phyloP scores from a whole-genome alignment of 2,329 filamentous ascomycete genomes.

The Penicillium sp. region DNA sequence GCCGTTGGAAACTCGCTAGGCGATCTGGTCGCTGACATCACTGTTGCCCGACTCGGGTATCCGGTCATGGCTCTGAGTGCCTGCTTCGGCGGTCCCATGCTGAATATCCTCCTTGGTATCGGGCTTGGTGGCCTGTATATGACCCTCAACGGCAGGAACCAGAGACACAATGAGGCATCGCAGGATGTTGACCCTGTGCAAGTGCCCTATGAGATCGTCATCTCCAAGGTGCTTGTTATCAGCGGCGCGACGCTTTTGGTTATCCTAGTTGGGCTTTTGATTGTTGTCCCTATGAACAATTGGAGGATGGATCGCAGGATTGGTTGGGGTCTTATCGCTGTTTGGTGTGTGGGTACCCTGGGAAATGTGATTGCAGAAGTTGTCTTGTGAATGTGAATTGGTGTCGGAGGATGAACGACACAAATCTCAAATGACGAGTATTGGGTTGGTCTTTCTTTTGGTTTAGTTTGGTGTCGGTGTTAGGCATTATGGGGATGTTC shows the following conservation, averaged over 20 bases:
- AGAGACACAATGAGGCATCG: conserved; percentile 8
- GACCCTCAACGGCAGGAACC: conserved; percentile 51
- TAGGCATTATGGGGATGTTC: neutral
- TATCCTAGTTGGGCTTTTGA: conserved; percentile 67
- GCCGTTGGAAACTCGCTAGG: conserved; percentile 92
- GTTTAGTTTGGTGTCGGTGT: neutral
- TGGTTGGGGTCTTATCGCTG: conserved; percentile 65
- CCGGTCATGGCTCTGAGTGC: conserved; percentile 92
- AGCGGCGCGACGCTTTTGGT: conserved; percentile 73
- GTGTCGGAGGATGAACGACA: neutral
- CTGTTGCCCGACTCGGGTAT: conserved; percentile 82
- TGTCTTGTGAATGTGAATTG: conserved; percentile 18
- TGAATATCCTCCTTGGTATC: conserved; percentile 91
- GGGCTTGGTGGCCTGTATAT: conserved; percentile 86
- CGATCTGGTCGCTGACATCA: conserved; percentile 89
- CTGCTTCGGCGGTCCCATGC: conserved; percentile 96
- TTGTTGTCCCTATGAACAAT: conserved; percentile 72
- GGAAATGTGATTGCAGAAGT: conserved; percentile 75
- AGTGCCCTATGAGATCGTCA: conserved; percentile 68
- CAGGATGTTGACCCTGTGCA: neutral
- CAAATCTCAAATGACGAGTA: neutral
- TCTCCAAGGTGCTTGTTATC: conserved; percentile 76
- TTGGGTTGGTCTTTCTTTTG: neutral
- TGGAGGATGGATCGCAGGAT: conserved; percentile 79
- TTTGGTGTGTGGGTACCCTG: conserved; percentile 74